These are phyloP conservation scores for Edaphochlamys debaryana DNA, from an alignment of 139 green algal genomes.

Conservation along the genomic window DNA sequence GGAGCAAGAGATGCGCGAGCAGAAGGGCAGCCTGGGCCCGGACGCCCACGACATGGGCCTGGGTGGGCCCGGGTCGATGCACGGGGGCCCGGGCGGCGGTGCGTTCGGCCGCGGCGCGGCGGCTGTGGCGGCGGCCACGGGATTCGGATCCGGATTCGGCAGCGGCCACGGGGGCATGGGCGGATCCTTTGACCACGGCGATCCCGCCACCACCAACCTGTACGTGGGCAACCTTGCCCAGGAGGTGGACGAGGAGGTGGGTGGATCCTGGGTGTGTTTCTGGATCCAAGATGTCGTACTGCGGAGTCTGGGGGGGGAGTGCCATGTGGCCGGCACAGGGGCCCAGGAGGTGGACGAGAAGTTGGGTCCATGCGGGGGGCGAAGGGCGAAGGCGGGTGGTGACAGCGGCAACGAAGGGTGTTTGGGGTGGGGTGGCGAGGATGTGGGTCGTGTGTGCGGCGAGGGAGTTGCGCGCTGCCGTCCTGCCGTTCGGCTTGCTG, in stretches of 20 bases:
- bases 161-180: not conserved
- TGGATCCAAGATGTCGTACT: not conserved
- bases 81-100: not conserved
- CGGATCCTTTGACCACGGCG: conserved; percentile 68
- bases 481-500: too few species aligned
- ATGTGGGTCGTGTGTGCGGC: too few species aligned
- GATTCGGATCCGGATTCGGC: conserved; percentile 5
- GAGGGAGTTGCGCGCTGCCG: too few species aligned
- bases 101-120: too few species aligned
- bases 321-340: too few species aligned
- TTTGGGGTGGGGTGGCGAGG: too few species aligned
- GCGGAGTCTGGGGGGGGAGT: not conserved
- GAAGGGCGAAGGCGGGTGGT: too few species aligned
- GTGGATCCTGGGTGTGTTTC: not conserved
- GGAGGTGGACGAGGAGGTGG: conserved; percentile 51
- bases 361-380: too few species aligned
- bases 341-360: too few species aligned
- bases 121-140: too few species aligned
- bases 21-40: conserved; percentile 41
- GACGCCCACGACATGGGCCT: not conserved
- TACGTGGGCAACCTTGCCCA: conserved; percentile 92
- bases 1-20: conserved; percentile 86
- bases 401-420: too few species aligned
- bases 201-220: conserved; percentile 93
- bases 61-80: too few species aligned